Percentiles rank a stretch among this genome's conserved stretches.
phyloP scores from a whole-genome alignment of 192 early-diverging fungal genomes.

The Linnemannia zychae region DNA sequence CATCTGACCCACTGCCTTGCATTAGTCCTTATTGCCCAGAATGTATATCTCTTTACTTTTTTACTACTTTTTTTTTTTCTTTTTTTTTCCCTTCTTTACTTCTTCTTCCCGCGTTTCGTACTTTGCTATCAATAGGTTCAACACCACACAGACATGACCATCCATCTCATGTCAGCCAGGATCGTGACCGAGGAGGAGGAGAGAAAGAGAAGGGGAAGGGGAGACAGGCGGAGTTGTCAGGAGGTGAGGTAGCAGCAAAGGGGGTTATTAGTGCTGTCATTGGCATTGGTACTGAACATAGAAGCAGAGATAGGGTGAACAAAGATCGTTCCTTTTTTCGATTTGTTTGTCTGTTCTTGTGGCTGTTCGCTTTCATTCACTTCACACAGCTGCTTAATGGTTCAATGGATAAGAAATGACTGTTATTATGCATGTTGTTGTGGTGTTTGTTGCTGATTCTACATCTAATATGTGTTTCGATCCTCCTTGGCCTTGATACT shows the following conservation, averaged over 20 bases:
- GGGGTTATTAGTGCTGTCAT: neutral
- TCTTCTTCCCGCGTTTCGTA: neutral
- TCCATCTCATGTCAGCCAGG: neutral
- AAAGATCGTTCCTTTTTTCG: neutral
- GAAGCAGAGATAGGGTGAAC: neutral
- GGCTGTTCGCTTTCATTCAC: neutral
- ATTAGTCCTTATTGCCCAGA: neutral
- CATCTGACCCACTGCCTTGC: constrained; percentile 14
- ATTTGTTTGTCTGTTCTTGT: neutral
- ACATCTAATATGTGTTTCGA: neutral
- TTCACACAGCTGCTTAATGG: neutral
- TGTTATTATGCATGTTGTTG: constrained; percentile 7
- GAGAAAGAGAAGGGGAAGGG: neutral
- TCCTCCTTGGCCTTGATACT: neutral
- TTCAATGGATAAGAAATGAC: constrained; percentile 2
- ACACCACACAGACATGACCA: neutral
- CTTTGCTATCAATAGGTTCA: constrained; percentile 7
- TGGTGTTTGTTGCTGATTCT: neutral
- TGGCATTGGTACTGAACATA: neutral
- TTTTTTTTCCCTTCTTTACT: neutral
- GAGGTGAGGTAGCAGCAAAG: neutral
- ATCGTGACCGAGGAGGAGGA: constrained; percentile 10
- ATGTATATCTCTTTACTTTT: neutral
- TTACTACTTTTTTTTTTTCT: neutral
- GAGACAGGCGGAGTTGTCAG: constrained; percentile 2